A percentile compares a stretch with the other conserved stretches of the same genome.
Conservation (phyloP, 176 grass and related monocot species). For the Zoysia japonica region DNA sequence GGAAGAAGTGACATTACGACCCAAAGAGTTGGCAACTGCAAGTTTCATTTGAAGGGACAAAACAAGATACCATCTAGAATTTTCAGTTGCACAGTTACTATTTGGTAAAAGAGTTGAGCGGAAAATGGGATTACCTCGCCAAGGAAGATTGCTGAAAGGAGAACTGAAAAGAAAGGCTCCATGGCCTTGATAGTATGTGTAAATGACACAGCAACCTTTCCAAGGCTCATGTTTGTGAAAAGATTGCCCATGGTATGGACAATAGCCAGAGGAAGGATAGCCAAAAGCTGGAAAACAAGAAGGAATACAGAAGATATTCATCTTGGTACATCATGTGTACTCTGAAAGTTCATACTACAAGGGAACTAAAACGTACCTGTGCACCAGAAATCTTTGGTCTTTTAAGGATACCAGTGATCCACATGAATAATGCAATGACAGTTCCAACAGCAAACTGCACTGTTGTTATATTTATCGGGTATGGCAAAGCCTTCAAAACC, state of each 20-base stretch:
- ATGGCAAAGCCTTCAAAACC: conserved; percentile 78
- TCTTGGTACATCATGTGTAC: conserved; percentile 8
- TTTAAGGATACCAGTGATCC: conserved; percentile 67
- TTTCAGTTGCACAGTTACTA: background rate
- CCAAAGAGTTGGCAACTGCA: conserved; percentile 82
- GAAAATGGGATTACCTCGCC: conserved; percentile 53
- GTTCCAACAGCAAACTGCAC: conserved; percentile 75
- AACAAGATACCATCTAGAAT: background rate
- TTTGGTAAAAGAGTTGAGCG: background rate
- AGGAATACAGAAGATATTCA: conserved; percentile 13
- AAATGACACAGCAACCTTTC: conserved; percentile 83
- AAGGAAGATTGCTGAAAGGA: conserved; percentile 82
- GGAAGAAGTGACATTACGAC: conserved; percentile 78
- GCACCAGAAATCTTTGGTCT: conserved; percentile 71
- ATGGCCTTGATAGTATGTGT: conserved; percentile 84
- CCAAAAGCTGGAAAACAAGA: conserved; percentile 54
- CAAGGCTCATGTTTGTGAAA: conserved; percentile 88
- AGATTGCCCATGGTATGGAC: conserved; percentile 83
- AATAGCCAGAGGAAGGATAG: conserved; percentile 79
- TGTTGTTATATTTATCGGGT: conserved; percentile 76
- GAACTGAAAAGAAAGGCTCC: conserved; percentile 81
- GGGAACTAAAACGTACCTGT: conserved; percentile 48
- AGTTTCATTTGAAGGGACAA: conserved; percentile 14
- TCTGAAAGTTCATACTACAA: conserved; percentile 14
- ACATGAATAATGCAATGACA: conserved; percentile 65